Conservation (phyloP, 495 filamentous ascomycete genomes). For the Penicillium parvum region DNA sequence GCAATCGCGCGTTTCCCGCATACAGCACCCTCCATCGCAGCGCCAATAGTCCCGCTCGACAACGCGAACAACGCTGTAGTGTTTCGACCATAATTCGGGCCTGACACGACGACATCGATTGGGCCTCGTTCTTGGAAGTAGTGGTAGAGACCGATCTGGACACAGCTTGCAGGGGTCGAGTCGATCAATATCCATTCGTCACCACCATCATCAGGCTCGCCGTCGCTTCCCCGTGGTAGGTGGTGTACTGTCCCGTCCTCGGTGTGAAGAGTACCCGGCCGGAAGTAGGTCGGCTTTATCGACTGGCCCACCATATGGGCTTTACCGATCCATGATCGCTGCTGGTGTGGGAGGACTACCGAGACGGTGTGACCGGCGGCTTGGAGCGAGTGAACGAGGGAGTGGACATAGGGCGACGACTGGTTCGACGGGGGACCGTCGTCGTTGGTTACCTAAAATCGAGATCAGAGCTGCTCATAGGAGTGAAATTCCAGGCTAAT, state of each 20-base stretch:
- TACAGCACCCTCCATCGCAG: conserved; percentile 86
- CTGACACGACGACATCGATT: conserved; percentile 81
- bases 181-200: conserved; percentile 95
- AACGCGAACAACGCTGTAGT: conserved; percentile 89
- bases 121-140: conserved; percentile 75
- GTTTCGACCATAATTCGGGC: conserved; percentile 94
- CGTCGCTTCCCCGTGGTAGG: conserved; percentile 47
- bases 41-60: conserved; percentile 84
- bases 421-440: conserved; percentile 90
- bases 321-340: conserved; percentile 97
- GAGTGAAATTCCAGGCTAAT: not conserved
- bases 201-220: conserved; percentile 57
- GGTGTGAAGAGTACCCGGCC: conserved; percentile 55
- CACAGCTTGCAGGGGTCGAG: conserved; percentile 81
- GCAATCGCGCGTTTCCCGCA: conserved; percentile 75
- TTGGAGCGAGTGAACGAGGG: conserved; percentile 75
- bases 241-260: conserved; percentile 66
- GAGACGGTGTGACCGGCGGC: conserved; percentile 75
- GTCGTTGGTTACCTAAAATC: conserved; percentile 78
- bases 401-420: conserved; percentile 90
- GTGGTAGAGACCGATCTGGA: conserved; percentile 84
- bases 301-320: conserved; percentile 87
- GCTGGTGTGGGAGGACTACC: conserved; percentile 83
- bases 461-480: conserved; percentile 16
- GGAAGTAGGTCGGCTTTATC: conserved; percentile 86